A percentile compares a stretch with the other conserved stretches of the same genome.
phyloP scores from a whole-genome alignment of 208 protist genomes.

The Acanthamoeba castellanii region DNA sequence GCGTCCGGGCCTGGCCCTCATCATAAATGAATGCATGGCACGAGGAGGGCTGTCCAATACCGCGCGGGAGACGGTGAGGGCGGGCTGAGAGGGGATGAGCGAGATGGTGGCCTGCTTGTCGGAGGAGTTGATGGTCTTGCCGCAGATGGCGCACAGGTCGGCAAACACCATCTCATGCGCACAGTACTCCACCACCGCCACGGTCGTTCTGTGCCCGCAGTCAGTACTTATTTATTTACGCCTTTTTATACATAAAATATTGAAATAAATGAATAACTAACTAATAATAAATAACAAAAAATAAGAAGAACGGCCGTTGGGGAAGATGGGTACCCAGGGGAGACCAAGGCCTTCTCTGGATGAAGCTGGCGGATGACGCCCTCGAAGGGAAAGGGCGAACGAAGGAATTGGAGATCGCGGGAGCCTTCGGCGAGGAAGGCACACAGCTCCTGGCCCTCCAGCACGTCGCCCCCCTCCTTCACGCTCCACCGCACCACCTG shows the following conservation, averaged over 20 bases:
- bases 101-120: conserved; percentile 28
- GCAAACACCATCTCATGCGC: conserved; percentile 76
- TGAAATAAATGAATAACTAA: background rate
- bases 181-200: conserved; percentile 62
- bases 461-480: background rate
- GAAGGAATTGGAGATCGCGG: conserved; percentile 3
- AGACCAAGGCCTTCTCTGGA: background rate
- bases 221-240: background rate
- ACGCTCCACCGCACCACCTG: conserved; percentile 10
- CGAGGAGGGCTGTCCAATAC: background rate
- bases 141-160: conserved; percentile 77
- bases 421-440: background rate
- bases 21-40: background rate
- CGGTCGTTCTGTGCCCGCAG: background rate
- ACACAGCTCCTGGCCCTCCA: conserved; percentile 23
- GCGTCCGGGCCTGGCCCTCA: background rate
- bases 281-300: background rate
- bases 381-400: conserved; percentile 12
- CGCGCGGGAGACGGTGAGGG: background rate
- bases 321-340: background rate
- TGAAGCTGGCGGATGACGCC: background rate
- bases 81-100: background rate
- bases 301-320: background rate
- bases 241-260: background rate
- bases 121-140: conserved; percentile 61